These are phyloP conservation scores for Inga leiocalycina DNA, from an alignment of 306 rosid genomes.

Conservation along the genomic window DNA sequence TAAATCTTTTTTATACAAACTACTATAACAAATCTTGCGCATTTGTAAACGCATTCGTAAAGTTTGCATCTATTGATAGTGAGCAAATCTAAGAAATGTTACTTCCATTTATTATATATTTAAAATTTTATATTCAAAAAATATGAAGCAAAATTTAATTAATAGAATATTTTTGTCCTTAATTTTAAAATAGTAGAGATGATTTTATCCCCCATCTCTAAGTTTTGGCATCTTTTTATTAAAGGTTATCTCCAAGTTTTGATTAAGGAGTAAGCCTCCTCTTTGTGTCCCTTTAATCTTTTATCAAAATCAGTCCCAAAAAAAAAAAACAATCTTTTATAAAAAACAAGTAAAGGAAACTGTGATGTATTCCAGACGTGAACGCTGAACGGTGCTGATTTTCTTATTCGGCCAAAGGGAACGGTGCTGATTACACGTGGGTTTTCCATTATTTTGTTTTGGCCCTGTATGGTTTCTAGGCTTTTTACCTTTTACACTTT, in stretches of 20 bases:
- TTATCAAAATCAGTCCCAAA: no score
- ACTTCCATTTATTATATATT: not conserved
- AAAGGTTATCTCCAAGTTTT: no score
- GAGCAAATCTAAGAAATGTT: not conserved
- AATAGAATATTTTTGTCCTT: not conserved
- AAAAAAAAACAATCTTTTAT: not conserved
- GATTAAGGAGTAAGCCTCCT: not conserved
- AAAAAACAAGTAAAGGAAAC: not conserved
- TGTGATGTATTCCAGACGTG: not conserved
- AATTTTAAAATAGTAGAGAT: not conserved
- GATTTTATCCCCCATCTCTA: not conserved
- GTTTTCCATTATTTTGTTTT: not conserved
- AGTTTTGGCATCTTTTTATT: no score
- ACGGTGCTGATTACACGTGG: not conserved
- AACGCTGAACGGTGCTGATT: not conserved
- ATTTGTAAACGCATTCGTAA: no score
- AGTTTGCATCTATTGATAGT: not conserved
- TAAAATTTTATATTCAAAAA: no score
- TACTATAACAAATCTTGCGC: not conserved
- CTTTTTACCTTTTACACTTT: not conserved
- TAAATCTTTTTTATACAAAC: not conserved
- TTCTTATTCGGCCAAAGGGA: not conserved
- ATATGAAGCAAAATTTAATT: no score
- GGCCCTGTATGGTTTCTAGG: not conserved
- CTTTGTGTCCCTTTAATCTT: not conserved